Evolutionary conservation across 163 green algal species (phyloP), one percentile per base, ranked within the genome.

Genomic region (Chlamydomonas reinhardtii): DNA sequence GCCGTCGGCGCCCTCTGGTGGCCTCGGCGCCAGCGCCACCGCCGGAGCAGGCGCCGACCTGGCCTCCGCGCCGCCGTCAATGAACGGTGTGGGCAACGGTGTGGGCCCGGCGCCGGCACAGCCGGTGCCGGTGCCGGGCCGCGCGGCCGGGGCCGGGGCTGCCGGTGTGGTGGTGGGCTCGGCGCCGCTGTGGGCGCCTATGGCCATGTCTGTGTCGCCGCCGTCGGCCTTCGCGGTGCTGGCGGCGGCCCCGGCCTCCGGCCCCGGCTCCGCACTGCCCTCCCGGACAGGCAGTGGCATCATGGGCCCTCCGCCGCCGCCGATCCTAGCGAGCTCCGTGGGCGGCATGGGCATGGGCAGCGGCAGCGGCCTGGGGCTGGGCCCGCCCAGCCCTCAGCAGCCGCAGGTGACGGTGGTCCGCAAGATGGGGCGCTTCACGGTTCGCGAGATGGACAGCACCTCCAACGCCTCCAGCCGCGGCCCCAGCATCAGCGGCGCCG

Each of bases 341-440:
- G 48, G 48, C 14, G 48, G 12, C 48, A 14, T 56, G 48, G 48
- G 48, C 48, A 12, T 56, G 64, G 64, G 64, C 4, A 29, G 24
- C n/a, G 64, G 64, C 22, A 32, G 17, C 68, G 32, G 15, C 17
- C 2, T 32, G 31, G 68, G n/a, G 6, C 1, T 17, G 68, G 68
- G n/a, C 19, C 71, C 71, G 29, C 29, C 68, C 35, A 85, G 79
- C 54, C 79, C 79, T 0, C 66, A 52, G 11, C 16, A 20, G 19
- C 14, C 22, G 14, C 68, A 85, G 32, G 22, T 72, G 15, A 35
- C 79, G 54, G 56, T 73, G 31, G 69, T 79, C 1, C 80, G 80
- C 19, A n/a, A 31, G 22, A 52, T 86, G 27, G 80, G 80, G 19
- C 69, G 80, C 27, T 86, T 86, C 56, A 86, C 80, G 25, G 80